These are phyloP conservation scores for Cantharellus cinnabarinus DNA, from an alignment of 768 basidiomycete genomes.

Conservation along the genomic window DNA sequence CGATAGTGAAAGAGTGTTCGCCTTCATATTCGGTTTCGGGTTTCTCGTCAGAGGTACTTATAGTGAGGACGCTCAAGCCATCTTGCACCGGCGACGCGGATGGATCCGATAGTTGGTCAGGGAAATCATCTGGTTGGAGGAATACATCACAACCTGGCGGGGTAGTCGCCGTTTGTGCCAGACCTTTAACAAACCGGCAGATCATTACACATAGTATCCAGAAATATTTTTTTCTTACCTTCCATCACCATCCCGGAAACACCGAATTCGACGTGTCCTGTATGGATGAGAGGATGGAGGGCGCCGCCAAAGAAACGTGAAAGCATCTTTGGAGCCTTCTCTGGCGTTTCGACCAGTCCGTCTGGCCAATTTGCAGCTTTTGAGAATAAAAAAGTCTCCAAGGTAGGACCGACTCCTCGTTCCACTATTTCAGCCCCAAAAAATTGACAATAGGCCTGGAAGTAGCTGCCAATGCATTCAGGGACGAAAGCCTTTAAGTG, in stretches of 20 bases:
- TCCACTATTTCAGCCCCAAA: constrained; percentile 25
- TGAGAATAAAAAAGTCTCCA: constrained; percentile 49
- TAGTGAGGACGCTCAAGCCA: too few relatives aligned
- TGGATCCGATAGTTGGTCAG: too few relatives aligned
- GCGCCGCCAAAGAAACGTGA: constrained; percentile 3
- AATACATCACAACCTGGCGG: too few relatives aligned
- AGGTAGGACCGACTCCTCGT: constrained; percentile 22
- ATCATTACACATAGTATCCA: too few relatives aligned
- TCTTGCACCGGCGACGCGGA: too few relatives aligned
- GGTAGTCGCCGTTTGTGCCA: too few relatives aligned
- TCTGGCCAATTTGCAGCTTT: constrained; percentile 23
- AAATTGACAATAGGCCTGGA: constrained; percentile 35
- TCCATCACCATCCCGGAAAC: constrained; percentile 3
- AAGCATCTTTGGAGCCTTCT: constrained; percentile 15
- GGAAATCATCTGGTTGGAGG: too few relatives aligned
- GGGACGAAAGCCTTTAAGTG: neutral
- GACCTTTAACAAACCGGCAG: too few relatives aligned
- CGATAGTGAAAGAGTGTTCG: constrained; percentile 1
- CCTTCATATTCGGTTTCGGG: neutral
- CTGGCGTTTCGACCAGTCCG: constrained; percentile 11
- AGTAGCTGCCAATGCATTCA: constrained; percentile 25
- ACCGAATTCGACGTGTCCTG: constrained; percentile 5
- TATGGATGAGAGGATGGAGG: constrained; percentile 5
- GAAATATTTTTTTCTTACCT: neutral
- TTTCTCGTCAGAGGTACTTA: neutral